Evolutionary conservation across 768 basidiomycete genomes (phyloP).

Genomic region (Russula ochroleuca): DNA sequence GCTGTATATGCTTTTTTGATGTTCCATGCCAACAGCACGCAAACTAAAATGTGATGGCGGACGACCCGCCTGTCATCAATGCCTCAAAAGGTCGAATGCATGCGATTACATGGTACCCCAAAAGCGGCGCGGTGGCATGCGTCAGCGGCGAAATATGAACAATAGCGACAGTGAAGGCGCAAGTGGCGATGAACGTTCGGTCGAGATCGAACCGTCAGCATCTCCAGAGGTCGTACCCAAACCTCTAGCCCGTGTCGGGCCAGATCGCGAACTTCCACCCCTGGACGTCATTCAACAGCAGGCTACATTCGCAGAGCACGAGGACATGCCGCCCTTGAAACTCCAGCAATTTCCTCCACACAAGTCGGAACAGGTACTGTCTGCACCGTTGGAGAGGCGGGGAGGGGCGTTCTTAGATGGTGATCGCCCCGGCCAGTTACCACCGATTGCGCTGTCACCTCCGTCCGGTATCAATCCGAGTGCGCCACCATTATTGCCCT

Average conservation of each 20-base stretch:
- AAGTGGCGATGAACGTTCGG: constrained; percentile 55
- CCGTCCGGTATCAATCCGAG: constrained; percentile 19
- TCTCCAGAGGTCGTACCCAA: constrained; percentile 45
- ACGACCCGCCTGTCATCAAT: constrained; percentile 77
- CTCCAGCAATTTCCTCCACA: constrained; percentile 21
- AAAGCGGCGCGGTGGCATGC: constrained; percentile 62
- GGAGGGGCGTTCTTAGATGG: constrained; percentile 20
- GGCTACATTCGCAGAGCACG: constrained; percentile 9
- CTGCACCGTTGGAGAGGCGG: constrained; percentile 22
- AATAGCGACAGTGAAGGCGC: constrained; percentile 47
- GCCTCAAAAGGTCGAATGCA: constrained; percentile 67
- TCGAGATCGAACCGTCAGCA: constrained; percentile 47
- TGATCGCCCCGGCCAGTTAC: constrained; percentile 24
- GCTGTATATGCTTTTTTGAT: constrained; percentile 26
- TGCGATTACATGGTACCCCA: constrained; percentile 78
- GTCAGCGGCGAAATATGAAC: constrained; percentile 38
- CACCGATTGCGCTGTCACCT: constrained; percentile 26
- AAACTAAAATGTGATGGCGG: constrained; percentile 88
- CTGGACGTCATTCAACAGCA: constrained; percentile 18
- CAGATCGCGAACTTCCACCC: constrained; percentile 27
- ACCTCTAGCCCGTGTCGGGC: constrained; percentile 28
- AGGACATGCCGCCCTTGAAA: constrained; percentile 16
- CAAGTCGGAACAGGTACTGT: constrained; percentile 29
- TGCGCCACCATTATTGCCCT: constrained; percentile 29
- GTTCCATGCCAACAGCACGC: constrained; percentile 49